Conservation (phyloP, 352 stramenopile genomes). For the Phytophthora sp. region DNA sequence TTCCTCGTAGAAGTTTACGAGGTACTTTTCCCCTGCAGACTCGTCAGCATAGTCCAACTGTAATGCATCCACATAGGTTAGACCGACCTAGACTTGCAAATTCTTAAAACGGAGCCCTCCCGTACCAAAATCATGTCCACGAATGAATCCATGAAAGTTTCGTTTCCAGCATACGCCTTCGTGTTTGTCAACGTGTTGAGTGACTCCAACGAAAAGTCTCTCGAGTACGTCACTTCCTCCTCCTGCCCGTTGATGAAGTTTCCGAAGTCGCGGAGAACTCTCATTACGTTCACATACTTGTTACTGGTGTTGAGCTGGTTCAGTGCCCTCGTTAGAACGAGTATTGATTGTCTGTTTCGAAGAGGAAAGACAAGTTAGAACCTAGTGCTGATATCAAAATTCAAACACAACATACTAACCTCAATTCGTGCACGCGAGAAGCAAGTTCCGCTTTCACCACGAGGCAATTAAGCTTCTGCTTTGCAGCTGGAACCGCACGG, state of each 20-base stretch:
- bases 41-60: conserved; percentile 1
- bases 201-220: conserved; percentile 33
- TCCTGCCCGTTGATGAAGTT: conserved; percentile 29
- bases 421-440: conserved; percentile 28
- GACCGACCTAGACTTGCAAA: not conserved
- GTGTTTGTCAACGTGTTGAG: conserved; percentile 21
- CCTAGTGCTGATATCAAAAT: not conserved
- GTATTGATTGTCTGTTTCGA: conserved; percentile 21
- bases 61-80: conserved; percentile 4
- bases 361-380: not conserved
- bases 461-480: conserved; percentile 37
- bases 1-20: conserved; percentile 30
- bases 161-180: conserved; percentile 25
- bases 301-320: conserved; percentile 32
- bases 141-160: conserved; percentile 26
- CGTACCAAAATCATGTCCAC: conserved; percentile 29
- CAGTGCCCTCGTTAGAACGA: conserved; percentile 34
- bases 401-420: conserved; percentile 2
- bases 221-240: conserved; percentile 11
- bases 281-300: conserved; percentile 23
- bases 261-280: conserved; percentile 30
- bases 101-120: not conserved
- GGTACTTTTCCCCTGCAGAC: conserved; percentile 15
- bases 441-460: conserved; percentile 33
- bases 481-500: conserved; percentile 20